Conservation (phyloP, 176 grass and related monocot species). For the Cenchrus americanus region DNA sequence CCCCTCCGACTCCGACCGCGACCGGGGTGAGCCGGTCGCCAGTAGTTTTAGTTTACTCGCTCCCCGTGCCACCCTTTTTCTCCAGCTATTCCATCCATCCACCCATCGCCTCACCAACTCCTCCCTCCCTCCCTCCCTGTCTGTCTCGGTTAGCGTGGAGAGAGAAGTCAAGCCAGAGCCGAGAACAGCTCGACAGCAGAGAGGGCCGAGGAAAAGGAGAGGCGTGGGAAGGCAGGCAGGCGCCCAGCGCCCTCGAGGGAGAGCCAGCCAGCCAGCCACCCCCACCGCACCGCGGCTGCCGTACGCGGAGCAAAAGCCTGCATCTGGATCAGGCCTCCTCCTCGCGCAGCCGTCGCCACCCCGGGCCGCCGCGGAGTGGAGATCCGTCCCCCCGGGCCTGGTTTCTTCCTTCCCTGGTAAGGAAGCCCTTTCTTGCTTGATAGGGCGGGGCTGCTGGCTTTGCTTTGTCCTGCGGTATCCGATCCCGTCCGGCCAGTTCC, state of each 20-base stretch:
- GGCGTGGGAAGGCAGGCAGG: not conserved
- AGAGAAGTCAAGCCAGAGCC: constrained; percentile 18
- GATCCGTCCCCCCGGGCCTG: not conserved
- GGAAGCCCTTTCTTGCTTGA: constrained; percentile 19
- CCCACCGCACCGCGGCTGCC: constrained; percentile 18
- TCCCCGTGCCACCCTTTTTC: not conserved
- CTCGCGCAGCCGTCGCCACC: not conserved
- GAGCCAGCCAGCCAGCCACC: not conserved
- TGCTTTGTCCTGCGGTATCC: constrained; percentile 20
- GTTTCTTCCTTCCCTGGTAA: constrained; percentile 16
- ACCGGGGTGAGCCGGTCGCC: not conserved
- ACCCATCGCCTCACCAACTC: constrained; percentile 49
- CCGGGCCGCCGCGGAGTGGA: not conserved
- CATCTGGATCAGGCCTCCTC: constrained; percentile 37
- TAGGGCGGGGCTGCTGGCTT: not conserved
- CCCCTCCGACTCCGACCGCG: constrained; percentile 31
- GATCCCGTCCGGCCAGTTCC: constrained; percentile 12
- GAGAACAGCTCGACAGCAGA: constrained; percentile 28
- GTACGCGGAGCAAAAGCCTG: not conserved
- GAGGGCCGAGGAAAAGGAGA: constrained; percentile 19
- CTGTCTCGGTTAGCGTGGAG: constrained; percentile 43
- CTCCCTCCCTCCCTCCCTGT: too few relatives aligned
- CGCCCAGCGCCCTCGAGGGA: constrained; percentile 8
- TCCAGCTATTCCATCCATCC: constrained; percentile 22
- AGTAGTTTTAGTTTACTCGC: constrained; percentile 52